Evolutionary conservation across 2,329 filamentous ascomycete species (phyloP), one percentile per base, ranked within the genome.

Genomic region (Aspergillus persii): DNA sequence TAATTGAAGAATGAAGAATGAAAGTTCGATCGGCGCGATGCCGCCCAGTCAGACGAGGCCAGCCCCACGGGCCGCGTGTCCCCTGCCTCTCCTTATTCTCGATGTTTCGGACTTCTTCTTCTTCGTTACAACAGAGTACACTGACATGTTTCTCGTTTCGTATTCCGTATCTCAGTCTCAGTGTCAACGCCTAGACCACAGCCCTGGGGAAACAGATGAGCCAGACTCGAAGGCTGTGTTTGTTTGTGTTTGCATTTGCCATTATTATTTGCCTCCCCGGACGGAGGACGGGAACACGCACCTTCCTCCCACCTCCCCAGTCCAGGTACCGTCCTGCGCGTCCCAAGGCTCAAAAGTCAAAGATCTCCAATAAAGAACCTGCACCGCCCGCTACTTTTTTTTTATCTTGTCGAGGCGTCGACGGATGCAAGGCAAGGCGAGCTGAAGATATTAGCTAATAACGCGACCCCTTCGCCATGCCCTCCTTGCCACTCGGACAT

Each of bases 1-100:
- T 23, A 23, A 23, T 23, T 23, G 18, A 23, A 23, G 18, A 23
- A 23, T 23, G 18, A 23, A 23, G 18, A 23, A 23, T 23, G 18
- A 23, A 54, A 54, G 44, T n/a, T 62, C 50, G 64, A 66, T 66
- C 64, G 58, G 61, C 61, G 54, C 56, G 47, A 31, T 36, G 51
- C 57, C 56, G 61, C 55, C 64, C 62, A 66, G 36, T 66, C 60
- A 65, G 50, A n/a, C 36, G 18, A 23, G 52, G 33, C 26, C 31
- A 51, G 63, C 64, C 64, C 65, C 64, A 67, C 64, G 61, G 65
- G 65, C 65, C 65, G 65, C 65, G 65, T 67, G 65, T 67, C 64
- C 65, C 33, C 53, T 59, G 48, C 33, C 56, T 62, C 46, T 44
- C 50, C 47, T 46, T 58, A 27, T 15, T 44, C 36, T 12, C 23